Conservation (phyloP, 2,329 filamentous ascomycete genomes). For the Penicillium janthinellum region DNA sequence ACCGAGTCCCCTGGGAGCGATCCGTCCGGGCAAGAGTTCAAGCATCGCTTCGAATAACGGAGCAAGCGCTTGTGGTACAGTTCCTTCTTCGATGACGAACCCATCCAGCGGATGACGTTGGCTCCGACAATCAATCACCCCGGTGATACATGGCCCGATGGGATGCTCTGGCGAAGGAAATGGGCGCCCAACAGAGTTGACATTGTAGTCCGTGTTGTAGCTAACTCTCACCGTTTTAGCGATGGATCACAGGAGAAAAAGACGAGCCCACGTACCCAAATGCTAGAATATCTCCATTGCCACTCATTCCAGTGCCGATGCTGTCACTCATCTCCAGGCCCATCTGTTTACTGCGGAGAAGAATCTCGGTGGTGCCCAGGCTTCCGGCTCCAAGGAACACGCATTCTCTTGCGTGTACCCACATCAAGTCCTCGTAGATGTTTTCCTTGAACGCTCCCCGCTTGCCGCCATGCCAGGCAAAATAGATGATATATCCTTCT, state of each 20-base stretch:
- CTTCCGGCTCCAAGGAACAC: conserved; percentile 68
- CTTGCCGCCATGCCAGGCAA: conserved; percentile 64
- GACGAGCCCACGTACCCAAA: conserved; percentile 7
- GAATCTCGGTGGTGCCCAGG: conserved; percentile 67
- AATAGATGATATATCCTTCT: conserved; percentile 65
- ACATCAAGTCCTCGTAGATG: conserved; percentile 63
- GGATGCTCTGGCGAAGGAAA: conserved; percentile 1
- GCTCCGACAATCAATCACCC: conserved; percentile 17
- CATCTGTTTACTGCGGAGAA: conserved; percentile 61
- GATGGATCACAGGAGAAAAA: neutral
- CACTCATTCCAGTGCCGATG: conserved; percentile 47
- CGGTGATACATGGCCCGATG: conserved; percentile 21
- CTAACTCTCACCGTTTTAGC: conserved; percentile 19
- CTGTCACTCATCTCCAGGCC: conserved; percentile 60
- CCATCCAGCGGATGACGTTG: conserved; percentile 9
- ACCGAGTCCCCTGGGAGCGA: neutral
- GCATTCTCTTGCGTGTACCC: conserved; percentile 62
- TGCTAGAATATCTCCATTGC: conserved; percentile 12
- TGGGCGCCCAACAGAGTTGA: conserved; percentile 8
- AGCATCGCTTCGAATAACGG: conserved; percentile 17
- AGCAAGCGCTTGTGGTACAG: conserved; percentile 17
- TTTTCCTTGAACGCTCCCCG: conserved; percentile 56
- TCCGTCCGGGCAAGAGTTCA: conserved; percentile 8
- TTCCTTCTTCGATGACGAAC: conserved; percentile 24
- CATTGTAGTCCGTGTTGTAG: conserved; percentile 39